phyloP scores from a whole-genome alignment of 2,329 filamentous ascomycete species.

The Aspergillus neotritici region DNA sequence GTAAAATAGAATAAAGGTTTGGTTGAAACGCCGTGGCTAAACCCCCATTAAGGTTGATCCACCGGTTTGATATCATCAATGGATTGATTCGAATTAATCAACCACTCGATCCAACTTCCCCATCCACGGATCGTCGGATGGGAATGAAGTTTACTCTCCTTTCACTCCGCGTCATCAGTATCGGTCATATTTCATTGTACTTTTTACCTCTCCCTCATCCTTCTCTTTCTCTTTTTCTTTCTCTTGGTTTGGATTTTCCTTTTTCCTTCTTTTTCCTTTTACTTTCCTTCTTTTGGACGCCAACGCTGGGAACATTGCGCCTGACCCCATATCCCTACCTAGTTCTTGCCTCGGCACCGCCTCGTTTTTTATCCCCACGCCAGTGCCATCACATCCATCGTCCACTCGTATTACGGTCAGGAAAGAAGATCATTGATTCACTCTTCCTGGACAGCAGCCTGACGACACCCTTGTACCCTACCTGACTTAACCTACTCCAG shows the following conservation, averaged over 20 bases:
- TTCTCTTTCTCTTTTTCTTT: background rate
- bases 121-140: constrained; percentile 8
- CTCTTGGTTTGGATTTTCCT: no score
- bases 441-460: background rate
- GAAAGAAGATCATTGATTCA: background rate
- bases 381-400: no score
- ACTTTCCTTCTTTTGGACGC: no score
- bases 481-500: background rate
- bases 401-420: no score
- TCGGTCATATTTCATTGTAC: background rate
- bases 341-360: background rate
- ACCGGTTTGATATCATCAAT: background rate
- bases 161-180: constrained; percentile 8
- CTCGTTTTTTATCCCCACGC: background rate
- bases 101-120: background rate
- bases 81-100: background rate
- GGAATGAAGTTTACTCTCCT: constrained; percentile 1
- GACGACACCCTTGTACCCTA: background rate
- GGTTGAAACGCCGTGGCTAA: background rate
- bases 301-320: background rate
- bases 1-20: no score
- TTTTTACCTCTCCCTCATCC: background rate
- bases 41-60: background rate
- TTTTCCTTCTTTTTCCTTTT: no score
- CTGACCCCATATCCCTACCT: constrained; percentile 5